Percentiles rank a stretch among this genome's conserved stretches.
Evolutionary conservation across 2,329 filamentous ascomycete species (phyloP).

Genomic region (Pseudocercospora cruenta): DNA sequence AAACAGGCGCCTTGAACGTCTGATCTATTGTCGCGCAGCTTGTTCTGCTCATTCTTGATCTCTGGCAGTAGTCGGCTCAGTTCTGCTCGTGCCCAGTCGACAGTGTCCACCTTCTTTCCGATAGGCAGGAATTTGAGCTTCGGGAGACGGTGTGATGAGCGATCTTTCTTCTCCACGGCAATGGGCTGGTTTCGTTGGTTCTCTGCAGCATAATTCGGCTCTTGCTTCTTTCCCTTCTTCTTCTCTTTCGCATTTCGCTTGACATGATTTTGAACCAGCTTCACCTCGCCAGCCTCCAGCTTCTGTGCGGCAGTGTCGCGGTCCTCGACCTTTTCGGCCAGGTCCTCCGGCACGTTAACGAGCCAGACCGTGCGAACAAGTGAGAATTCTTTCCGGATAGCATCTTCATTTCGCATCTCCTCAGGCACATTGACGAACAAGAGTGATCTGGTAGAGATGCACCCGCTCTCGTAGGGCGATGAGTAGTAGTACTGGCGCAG

Average conservation of each 20-base stretch:
- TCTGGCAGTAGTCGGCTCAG: conserved; percentile 73
- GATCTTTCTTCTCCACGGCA: conserved; percentile 60
- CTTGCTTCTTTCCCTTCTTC: conserved; percentile 26
- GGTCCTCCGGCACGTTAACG: conserved; percentile 48
- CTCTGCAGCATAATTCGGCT: conserved; percentile 9
- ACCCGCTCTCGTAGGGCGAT: conserved; percentile 47
- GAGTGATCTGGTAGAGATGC: conserved; percentile 50
- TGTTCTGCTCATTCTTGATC: conserved; percentile 67
- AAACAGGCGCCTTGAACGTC: conserved; percentile 76
- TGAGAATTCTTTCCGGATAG: conserved; percentile 43
- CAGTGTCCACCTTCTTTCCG: conserved; percentile 85
- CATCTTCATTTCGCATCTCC: conserved; percentile 42
- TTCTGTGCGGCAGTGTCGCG: conserved; percentile 48
- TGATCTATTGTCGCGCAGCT: conserved; percentile 67
- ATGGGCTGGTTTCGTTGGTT: conserved; percentile 42
- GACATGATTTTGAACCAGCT: conserved; percentile 42
- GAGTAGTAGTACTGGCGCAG: conserved; percentile 52
- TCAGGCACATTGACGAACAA: conserved; percentile 52
- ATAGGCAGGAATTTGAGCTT: conserved; percentile 60
- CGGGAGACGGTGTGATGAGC: conserved; percentile 70
- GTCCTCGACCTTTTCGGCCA: conserved; percentile 48
- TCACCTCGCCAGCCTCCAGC: conserved; percentile 49
- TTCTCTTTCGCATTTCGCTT: conserved; percentile 33
- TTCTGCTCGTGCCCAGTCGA: conserved; percentile 80
- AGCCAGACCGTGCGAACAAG: conserved; percentile 51